Percentiles rank a stretch among this genome's conserved stretches.
These are phyloP conservation scores for Beauveria scarabaeidicola DNA, from an alignment of 2,329 filamentous ascomycete genomes.

Conservation along the genomic window DNA sequence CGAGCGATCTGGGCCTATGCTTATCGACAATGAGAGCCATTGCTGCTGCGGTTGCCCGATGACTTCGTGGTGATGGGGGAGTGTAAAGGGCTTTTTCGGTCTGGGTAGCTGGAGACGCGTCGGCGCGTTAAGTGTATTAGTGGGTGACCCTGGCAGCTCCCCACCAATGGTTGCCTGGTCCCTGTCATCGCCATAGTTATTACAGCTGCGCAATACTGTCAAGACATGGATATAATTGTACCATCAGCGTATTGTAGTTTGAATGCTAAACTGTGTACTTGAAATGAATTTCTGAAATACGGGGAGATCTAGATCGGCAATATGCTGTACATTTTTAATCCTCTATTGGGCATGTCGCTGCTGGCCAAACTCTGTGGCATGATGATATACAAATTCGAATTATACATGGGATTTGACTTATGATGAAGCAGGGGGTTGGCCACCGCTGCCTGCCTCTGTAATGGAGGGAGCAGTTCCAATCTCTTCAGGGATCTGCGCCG, in stretches of 20 bases:
- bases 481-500: conserved; percentile 28
- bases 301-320: background rate
- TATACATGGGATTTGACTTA: conserved; percentile 15
- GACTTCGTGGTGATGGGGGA: conserved; percentile 12
- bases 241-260: background rate
- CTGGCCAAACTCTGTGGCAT: conserved; percentile 1
- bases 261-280: background rate
- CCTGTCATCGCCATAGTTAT: background rate
- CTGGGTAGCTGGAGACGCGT: conserved; percentile 19
- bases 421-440: conserved; percentile 25
- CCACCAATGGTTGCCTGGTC: conserved; percentile 1
- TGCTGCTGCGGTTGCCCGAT: conserved; percentile 15
- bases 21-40: conserved; percentile 68
- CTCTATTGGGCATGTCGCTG: background rate
- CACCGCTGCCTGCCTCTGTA: conserved; percentile 24
- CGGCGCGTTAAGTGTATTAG: conserved; percentile 12
- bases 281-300: background rate
- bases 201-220: no score
- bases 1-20: conserved; percentile 64
- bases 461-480: conserved; percentile 20
- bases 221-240: background rate
- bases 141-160: background rate
- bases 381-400: conserved; percentile 11
- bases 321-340: conserved; percentile 2
- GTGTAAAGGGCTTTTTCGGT: conserved; percentile 16